Evolutionary conservation across 2,329 filamentous ascomycete genomes (phyloP).

Genomic region (Diplodia scrobiculata): DNA sequence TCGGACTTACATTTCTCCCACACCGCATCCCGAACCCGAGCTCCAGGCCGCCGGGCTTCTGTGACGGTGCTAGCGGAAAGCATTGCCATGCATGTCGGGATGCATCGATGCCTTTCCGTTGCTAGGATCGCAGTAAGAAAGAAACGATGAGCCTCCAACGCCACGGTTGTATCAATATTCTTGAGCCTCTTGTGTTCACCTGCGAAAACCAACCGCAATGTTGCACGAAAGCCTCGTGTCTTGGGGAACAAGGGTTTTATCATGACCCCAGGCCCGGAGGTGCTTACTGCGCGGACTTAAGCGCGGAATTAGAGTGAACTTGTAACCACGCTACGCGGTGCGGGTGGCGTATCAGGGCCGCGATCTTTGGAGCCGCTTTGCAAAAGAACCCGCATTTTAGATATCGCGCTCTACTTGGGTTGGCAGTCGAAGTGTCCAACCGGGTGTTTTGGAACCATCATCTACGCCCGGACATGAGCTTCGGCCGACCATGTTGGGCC

Average conservation of each 20-base stretch:
- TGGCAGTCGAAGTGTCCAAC: not conserved
- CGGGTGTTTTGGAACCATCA: not conserved
- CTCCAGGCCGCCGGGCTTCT: not conserved
- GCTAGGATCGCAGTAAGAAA: not conserved
- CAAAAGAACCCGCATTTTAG: not conserved
- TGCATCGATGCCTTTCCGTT: not conserved
- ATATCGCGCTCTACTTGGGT: not conserved
- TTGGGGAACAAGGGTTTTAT: not conserved
- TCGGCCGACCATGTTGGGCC: not conserved
- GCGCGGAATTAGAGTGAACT: not conserved
- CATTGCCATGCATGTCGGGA: not conserved
- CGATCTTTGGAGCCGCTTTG: not conserved
- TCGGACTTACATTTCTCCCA: slow-evolving; percentile 9
- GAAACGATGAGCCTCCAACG: not conserved
- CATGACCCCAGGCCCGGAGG: not conserved
- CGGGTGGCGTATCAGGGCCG: not conserved
- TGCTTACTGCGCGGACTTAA: not conserved
- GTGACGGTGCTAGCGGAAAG: not conserved
- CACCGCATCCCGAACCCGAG: not conserved
- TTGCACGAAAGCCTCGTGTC: not conserved
- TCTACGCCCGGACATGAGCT: not conserved
- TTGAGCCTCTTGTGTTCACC: not conserved
- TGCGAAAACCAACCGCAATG: not conserved
- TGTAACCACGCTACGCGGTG: not conserved
- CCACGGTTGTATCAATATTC: not conserved